A percentile compares a stretch with the other conserved stretches of the same genome.
These are phyloP conservation scores for Galeopsis tetrahit DNA, from an alignment of 257 asterid genomes.

Conservation along the genomic window DNA sequence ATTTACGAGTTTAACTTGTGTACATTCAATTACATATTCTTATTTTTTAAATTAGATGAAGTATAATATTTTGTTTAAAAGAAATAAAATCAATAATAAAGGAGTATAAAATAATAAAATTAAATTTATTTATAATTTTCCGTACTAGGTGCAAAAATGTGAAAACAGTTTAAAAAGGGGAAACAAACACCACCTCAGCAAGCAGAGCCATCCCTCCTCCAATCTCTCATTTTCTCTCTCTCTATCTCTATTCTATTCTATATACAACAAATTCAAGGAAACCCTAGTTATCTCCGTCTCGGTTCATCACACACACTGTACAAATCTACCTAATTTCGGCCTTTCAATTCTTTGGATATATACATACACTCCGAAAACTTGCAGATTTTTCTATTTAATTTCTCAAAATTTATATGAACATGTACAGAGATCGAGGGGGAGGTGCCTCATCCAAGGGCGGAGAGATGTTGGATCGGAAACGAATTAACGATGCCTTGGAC, in stretches of 20 bases:
- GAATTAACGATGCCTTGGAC: slow-evolving; percentile 92
- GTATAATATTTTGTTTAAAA: no score
- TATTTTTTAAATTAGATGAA: no score
- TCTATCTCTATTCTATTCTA: no score
- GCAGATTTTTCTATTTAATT: slow-evolving; percentile 24
- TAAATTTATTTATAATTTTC: no score
- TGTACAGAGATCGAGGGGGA: slow-evolving; percentile 86
- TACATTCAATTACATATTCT: no score
- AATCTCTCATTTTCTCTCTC: slow-evolving; percentile 15
- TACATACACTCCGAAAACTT: slow-evolving; percentile 1
- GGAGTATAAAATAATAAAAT: no score
- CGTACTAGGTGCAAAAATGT: background rate
- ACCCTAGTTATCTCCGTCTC: slow-evolving; percentile 51
- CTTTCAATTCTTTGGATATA: slow-evolving; percentile 11
- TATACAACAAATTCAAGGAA: slow-evolving; percentile 32
- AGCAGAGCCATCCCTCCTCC: slow-evolving; percentile 27
- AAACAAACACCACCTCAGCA: slow-evolving; percentile 30
- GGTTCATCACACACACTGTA: slow-evolving; percentile 26
- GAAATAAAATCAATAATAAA: no score
- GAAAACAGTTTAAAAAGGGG: slow-evolving; percentile 25
- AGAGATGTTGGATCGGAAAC: slow-evolving; percentile 92
- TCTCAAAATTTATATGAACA: slow-evolving; percentile 35
- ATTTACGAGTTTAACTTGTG: no score
- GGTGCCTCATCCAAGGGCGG: slow-evolving; percentile 76
- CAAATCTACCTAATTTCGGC: slow-evolving; percentile 26